A percentile compares a stretch with the other conserved stretches of the same genome.
These are phyloP conservation scores for Epichloe sibirici DNA, from an alignment of 2,329 filamentous ascomycete genomes.

Conservation along the genomic window DNA sequence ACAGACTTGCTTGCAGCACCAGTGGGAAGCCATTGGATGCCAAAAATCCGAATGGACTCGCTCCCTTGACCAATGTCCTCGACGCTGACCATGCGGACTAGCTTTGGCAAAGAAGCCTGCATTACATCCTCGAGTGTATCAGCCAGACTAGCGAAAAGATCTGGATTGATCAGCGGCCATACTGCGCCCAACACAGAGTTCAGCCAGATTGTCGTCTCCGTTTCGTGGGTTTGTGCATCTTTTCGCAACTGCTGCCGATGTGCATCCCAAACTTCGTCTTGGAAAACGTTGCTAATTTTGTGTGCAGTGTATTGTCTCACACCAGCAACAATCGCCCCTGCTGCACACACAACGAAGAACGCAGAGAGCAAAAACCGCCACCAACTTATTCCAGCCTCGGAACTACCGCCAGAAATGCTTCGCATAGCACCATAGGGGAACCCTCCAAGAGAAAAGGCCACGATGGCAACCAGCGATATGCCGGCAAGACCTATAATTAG, in stretches of 20 bases:
- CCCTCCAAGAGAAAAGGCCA: not conserved
- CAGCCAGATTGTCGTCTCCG: conserved; percentile 60
- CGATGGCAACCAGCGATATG: conserved; percentile 13
- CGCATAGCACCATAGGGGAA: not conserved
- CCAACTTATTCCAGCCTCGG: conserved; percentile 13
- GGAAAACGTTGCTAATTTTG: conserved; percentile 49
- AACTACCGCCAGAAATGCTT: conserved; percentile 1
- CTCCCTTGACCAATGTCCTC: conserved; percentile 67
- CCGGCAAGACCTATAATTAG: conserved; percentile 26
- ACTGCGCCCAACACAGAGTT: conserved; percentile 56
- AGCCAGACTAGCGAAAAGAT: conserved; percentile 55
- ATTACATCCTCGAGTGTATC: conserved; percentile 70
- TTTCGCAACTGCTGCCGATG: conserved; percentile 38
- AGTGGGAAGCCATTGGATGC: conserved; percentile 59
- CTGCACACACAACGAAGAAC: conserved; percentile 12
- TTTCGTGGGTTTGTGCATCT: conserved; percentile 28
- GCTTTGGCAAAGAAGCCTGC: conserved; percentile 59
- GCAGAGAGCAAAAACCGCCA: conserved; percentile 10
- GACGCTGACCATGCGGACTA: conserved; percentile 62
- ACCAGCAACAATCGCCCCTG: conserved; percentile 27
- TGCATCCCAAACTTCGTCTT: conserved; percentile 59
- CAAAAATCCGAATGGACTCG: conserved; percentile 57
- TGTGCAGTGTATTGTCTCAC: conserved; percentile 49
- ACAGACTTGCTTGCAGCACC: conserved; percentile 55
- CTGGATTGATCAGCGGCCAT: conserved; percentile 66